Percentiles rank a stretch among this genome's conserved stretches.
Conservation (phyloP, 192 early-diverging fungal genomes). For the Pilaira anomala region DNA sequence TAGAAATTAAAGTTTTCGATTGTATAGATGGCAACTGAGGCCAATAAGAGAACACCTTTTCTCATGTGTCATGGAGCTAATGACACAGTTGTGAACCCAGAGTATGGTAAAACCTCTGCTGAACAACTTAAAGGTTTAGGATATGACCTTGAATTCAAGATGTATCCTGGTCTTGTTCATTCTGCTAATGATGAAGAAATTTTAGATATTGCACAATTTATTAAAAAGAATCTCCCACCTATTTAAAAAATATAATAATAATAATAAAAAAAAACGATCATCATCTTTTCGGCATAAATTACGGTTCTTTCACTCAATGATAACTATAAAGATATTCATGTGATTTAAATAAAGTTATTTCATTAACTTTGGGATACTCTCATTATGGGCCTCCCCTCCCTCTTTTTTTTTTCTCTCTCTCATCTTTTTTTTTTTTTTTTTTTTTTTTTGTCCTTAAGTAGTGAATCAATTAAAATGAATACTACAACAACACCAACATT, state of each 20-base stretch:
- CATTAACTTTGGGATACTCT: slow-evolving; percentile 4
- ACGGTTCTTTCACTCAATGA: no score
- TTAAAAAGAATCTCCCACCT: slow-evolving; percentile 41
- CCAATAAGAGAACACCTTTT: slow-evolving; percentile 70
- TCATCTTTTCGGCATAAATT: no score
- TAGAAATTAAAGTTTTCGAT: not conserved
- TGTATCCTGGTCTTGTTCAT: slow-evolving; percentile 82
- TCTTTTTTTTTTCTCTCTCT: not conserved
- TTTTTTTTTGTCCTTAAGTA: not conserved
- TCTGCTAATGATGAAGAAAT: slow-evolving; percentile 66
- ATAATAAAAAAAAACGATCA: no score
- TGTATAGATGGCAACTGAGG: slow-evolving; percentile 48
- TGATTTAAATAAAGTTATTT: no score
- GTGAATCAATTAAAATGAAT: not conserved
- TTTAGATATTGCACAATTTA: slow-evolving; percentile 62
- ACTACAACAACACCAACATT: not conserved
- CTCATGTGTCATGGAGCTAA: slow-evolving; percentile 82
- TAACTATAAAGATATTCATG: no score
- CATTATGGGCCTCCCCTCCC: no score
- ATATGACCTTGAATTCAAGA: slow-evolving; percentile 70
- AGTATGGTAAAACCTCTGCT: slow-evolving; percentile 67
- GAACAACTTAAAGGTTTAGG: slow-evolving; percentile 57
- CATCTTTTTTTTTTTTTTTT: not conserved
- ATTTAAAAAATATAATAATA: not conserved
- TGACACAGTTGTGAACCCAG: slow-evolving; percentile 70